Conservation (phyloP, 2,329 filamentous ascomycete genomes). For the Cladosporium colombiae region DNA sequence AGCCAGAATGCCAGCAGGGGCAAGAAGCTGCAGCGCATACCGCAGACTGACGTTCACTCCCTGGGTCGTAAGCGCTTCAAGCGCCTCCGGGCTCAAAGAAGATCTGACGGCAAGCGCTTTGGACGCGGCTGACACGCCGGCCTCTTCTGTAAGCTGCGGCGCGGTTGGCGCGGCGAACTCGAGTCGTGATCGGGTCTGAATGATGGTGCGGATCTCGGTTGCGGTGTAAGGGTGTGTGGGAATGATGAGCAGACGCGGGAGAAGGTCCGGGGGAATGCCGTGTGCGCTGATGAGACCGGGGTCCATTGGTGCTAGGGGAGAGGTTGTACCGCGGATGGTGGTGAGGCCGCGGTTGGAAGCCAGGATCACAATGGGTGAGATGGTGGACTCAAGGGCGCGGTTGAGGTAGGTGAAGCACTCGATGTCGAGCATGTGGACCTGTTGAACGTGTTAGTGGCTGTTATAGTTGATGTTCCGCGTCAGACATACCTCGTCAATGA, state of each 20-base stretch:
- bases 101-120: conserved; percentile 71
- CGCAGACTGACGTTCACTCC: conserved; percentile 86
- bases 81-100: conserved; percentile 74
- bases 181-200: conserved; percentile 69
- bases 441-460: conserved; percentile 21
- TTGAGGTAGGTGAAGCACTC: conserved; percentile 99
- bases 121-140: conserved; percentile 8
- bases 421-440: conserved; percentile 99
- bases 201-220: conserved; percentile 90
- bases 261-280: conserved; percentile 89
- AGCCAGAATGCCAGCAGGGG: conserved; percentile 86
- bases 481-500: conserved; percentile 85
- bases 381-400: conserved; percentile 90
- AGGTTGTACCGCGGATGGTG: conserved; percentile 74
- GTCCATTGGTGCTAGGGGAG: conserved; percentile 55
- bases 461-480: neutral
- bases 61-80: conserved; percentile 83
- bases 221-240: conserved; percentile 87
- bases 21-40: conserved; percentile 89
- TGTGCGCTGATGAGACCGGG: conserved; percentile 75
- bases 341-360: conserved; percentile 95
- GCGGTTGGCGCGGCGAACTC: conserved; percentile 40
- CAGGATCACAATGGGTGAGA: conserved; percentile 95
- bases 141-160: conserved; percentile 35
- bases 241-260: conserved; percentile 91